Base-by-base conservation (phyloP, 1,284 basidiomycete species). In the Ceratobasidium sp. region DNA sequence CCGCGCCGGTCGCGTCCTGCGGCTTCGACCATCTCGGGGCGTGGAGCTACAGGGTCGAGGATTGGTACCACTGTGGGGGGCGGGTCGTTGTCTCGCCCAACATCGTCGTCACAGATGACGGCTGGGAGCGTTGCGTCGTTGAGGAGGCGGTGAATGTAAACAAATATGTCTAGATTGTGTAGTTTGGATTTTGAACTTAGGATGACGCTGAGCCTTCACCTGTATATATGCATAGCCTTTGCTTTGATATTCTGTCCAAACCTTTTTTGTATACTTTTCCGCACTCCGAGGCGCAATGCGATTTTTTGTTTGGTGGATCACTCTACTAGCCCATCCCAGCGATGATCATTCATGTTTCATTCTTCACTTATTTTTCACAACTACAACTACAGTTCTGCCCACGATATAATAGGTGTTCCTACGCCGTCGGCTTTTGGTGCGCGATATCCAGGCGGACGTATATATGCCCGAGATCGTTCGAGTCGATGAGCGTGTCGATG, bases 401-500 rank as follows among this genome's bases (percentile, higher is more conserved):
- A n/a, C 22, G 46, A 65, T 64, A 34, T 29, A n/a, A n/a, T 19
- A 13, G 7, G 7, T 2, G 37, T 14, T 41, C 22, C 34, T n/a
- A 56, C 54, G 27, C 54, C 19, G 22, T 34, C 31, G 66, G 66
- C 27, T 69, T 69, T 41, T 69, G n/a, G 53, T 69, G 58, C 1
- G 54, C 58, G 14, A 69, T 53, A 37, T 69, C 66, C 53, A 69
- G 58, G 75, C 82, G 80, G 0, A 80, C 72, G 79, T 75, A 19
- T 88, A 83, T 79, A 86, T 85, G 66, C 81, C 84, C 63, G 85
- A 89, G 77, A 79, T 89, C 88, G 66, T 86, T 85, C 19, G 85
- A 85, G n/a, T 87, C 87, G 65, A 89, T 79, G 58, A 89, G 80
- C 0, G 86, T 87, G 78, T 89, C 86, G 75, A 86, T 84, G 1